Evolutionary conservation across 2,329 filamentous ascomycete genomes (phyloP).

Genomic region (Verticillium tricorpus): DNA sequence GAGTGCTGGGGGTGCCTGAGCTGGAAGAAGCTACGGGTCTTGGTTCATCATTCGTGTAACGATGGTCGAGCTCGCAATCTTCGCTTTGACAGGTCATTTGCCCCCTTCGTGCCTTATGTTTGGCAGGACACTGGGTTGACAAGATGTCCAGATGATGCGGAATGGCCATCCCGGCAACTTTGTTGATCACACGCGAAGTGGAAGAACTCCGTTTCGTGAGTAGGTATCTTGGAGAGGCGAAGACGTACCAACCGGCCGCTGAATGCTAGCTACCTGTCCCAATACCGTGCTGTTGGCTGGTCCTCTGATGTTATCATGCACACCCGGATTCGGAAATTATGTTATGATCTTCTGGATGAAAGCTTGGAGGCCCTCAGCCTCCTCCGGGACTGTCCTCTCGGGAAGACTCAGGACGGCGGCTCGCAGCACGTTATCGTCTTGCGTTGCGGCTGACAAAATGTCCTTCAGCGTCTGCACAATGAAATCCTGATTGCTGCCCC

Average conservation of each 20-base stretch:
- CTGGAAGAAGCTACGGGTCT: neutral
- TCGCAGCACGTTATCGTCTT: slow-evolving; percentile 32
- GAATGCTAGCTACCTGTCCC: neutral
- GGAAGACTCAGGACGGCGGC: slow-evolving; percentile 36
- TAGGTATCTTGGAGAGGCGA: too few relatives aligned
- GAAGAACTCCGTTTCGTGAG: too few relatives aligned
- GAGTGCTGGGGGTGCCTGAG: neutral
- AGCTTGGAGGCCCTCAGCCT: slow-evolving; percentile 39
- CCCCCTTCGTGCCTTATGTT: too few relatives aligned
- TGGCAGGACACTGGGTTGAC: too few relatives aligned
- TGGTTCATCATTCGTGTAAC: neutral
- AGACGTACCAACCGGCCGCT: too few relatives aligned
- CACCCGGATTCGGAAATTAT: slow-evolving; percentile 10
- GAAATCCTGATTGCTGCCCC: slow-evolving; percentile 24
- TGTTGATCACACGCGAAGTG: too few relatives aligned
- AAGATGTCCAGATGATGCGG: too few relatives aligned
- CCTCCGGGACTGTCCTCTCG: slow-evolving; percentile 45
- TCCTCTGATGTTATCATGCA: neutral
- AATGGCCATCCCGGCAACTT: too few relatives aligned
- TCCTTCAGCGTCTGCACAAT: slow-evolving; percentile 29
- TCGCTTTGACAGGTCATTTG: neutral
- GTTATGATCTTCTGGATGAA: slow-evolving; percentile 39
- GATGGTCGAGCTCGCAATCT: neutral
- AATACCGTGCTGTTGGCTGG: neutral
- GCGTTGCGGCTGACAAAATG: slow-evolving; percentile 35